Evolutionary conservation across 1,284 basidiomycete species (phyloP).

Genomic region (Kalmanozyma brasiliensis): DNA sequence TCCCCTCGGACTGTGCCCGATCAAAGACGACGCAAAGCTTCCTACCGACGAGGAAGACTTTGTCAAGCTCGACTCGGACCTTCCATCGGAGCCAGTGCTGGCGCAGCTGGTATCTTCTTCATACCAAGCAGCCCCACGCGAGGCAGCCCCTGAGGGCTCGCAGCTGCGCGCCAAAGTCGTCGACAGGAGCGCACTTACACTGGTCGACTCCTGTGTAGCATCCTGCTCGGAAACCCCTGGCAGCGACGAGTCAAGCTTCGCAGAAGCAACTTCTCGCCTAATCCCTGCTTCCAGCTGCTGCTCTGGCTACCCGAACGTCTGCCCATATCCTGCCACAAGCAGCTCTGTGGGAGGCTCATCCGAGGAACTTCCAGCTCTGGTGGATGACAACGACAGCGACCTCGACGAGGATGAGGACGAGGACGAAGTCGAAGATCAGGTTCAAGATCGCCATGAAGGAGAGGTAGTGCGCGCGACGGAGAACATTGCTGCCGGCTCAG

Average conservation of each 20-base stretch:
- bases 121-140: too few species aligned
- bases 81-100: not conserved
- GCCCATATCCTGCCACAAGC: slow-evolving; percentile 31
- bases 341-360: slow-evolving; percentile 22
- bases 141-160: too few species aligned
- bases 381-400: slow-evolving; percentile 48
- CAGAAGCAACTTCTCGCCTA: slow-evolving; percentile 23
- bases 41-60: slow-evolving; percentile 29
- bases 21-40: not conserved
- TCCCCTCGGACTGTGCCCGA: not conserved
- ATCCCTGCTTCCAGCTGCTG: slow-evolving; percentile 33
- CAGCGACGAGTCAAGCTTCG: slow-evolving; percentile 32
- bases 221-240: slow-evolving; percentile 3
- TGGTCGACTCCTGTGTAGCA: slow-evolving; percentile 20
- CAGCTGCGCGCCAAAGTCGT: too few species aligned
- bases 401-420: slow-evolving; percentile 42
- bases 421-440: slow-evolving; percentile 19
- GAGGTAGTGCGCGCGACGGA: not conserved
- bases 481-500: not conserved
- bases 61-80: slow-evolving; percentile 24
- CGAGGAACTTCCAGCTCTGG: slow-evolving; percentile 46
- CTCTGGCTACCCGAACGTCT: slow-evolving; percentile 43
- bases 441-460: not conserved
- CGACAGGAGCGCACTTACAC: not conserved
- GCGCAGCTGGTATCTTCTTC: not conserved